A percentile compares a stretch with the other conserved stretches of the same genome.
Evolutionary conservation across 2,329 filamentous ascomycete genomes (phyloP).

Genomic region (Cytospora schulzeri): DNA sequence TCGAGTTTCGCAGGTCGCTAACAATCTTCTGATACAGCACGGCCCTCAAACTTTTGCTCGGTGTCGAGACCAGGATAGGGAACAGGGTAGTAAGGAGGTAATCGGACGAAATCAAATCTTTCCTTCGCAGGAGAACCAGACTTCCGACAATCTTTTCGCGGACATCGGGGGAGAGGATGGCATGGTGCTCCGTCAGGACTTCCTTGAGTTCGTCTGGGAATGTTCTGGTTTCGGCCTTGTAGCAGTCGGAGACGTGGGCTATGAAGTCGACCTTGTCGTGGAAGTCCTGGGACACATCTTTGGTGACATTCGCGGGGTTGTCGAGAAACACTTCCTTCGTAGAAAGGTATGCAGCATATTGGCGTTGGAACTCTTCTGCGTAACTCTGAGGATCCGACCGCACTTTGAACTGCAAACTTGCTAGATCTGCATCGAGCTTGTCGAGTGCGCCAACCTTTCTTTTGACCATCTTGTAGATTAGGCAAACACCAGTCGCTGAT

Average conservation of each 20-base stretch:
- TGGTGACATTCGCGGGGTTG: conserved; percentile 75
- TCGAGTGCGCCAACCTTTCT: conserved; percentile 89
- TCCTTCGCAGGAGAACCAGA: conserved; percentile 82
- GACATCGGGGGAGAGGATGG: conserved; percentile 77
- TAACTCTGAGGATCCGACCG: conserved; percentile 83
- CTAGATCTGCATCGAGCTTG: conserved; percentile 91
- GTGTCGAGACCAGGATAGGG: conserved; percentile 87
- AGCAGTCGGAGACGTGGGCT: conserved; percentile 91
- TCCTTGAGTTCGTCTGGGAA: conserved; percentile 82
- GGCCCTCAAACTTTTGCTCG: conserved; percentile 83
- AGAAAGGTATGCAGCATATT: conserved; percentile 89
- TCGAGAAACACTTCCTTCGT: conserved; percentile 90
- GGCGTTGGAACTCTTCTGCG: conserved; percentile 81
- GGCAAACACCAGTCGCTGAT: neutral
- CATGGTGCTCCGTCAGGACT: conserved; percentile 81
- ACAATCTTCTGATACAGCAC: conserved; percentile 88
- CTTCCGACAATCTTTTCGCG: conserved; percentile 94
- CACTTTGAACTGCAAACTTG: conserved; percentile 90
- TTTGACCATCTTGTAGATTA: conserved; percentile 67
- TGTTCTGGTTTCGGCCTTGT: conserved; percentile 73
- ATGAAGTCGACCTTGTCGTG: conserved; percentile 92
- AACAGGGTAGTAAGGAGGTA: conserved; percentile 88
- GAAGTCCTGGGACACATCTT: conserved; percentile 79
- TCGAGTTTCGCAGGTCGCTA: conserved; percentile 84
- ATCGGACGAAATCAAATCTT: conserved; percentile 87